These are phyloP conservation scores for Sporisorium reilianum DNA, from an alignment of 1,284 basidiomycete species.

Conservation along the genomic window DNA sequence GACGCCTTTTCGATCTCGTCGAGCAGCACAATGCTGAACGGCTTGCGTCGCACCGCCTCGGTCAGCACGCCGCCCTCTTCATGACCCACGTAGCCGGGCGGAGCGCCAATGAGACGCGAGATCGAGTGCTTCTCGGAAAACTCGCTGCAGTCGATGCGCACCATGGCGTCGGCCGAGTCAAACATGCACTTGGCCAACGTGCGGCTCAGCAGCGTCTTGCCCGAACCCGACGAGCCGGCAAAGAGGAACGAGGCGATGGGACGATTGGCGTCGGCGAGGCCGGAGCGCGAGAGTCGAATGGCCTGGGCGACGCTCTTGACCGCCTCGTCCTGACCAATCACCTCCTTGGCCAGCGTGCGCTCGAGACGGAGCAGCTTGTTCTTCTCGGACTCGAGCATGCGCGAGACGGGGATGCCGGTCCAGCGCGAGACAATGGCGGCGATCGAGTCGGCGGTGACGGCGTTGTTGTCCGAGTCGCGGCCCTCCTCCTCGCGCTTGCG, in stretches of 20 bases:
- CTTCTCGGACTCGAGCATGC: slow-evolving; percentile 69
- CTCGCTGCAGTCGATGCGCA: slow-evolving; percentile 74
- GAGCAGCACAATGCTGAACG: slow-evolving; percentile 69
- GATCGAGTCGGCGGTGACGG: slow-evolving; percentile 70
- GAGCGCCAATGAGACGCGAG: slow-evolving; percentile 72
- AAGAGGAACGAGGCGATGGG: slow-evolving; percentile 74
- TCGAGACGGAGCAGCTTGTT: slow-evolving; percentile 66
- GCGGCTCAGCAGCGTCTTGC: slow-evolving; percentile 74
- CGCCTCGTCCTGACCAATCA: slow-evolving; percentile 75
- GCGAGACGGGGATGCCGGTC: slow-evolving; percentile 71
- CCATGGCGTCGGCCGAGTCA: slow-evolving; percentile 73
- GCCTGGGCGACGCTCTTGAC: slow-evolving; percentile 74
- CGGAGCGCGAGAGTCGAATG: slow-evolving; percentile 74
- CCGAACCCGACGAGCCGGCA: slow-evolving; percentile 71
- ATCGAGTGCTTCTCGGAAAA: slow-evolving; percentile 73
- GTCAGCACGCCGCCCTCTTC: slow-evolving; percentile 81
- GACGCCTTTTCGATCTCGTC: slow-evolving; percentile 77
- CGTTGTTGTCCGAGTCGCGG: slow-evolving; percentile 51
- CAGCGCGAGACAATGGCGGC: slow-evolving; percentile 74
- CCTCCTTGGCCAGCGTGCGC: slow-evolving; percentile 63
- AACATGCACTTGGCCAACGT: slow-evolving; percentile 71
- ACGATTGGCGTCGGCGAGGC: slow-evolving; percentile 73
- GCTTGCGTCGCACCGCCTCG: slow-evolving; percentile 69
- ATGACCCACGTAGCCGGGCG: slow-evolving; percentile 86
- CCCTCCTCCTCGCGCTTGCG: slow-evolving; percentile 70